These are phyloP conservation scores for Coleophoma crateriformis DNA, from an alignment of 2,329 filamentous ascomycete species.

Conservation along the genomic window DNA sequence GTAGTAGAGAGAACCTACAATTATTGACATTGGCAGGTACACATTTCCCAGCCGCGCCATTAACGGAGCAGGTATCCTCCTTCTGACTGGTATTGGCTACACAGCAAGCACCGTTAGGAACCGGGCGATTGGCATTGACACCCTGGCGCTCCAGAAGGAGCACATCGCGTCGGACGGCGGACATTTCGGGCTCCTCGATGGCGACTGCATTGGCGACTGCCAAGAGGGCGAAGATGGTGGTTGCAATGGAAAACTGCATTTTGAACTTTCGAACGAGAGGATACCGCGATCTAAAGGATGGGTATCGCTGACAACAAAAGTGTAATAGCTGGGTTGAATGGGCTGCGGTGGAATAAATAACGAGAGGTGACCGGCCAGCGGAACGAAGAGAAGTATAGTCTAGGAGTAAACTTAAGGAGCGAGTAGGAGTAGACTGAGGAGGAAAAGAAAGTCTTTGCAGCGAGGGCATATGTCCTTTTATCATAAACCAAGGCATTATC, in stretches of 20 bases:
- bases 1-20: conserved; percentile 20
- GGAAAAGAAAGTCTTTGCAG: no score
- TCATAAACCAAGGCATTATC: no score
- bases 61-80: conserved; percentile 30
- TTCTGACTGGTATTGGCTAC: conserved; percentile 29
- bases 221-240: conserved; percentile 24
- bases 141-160: conserved; percentile 13
- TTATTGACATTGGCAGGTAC: conserved; percentile 29
- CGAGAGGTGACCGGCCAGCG: no score
- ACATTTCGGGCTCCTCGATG: not conserved
- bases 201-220: conserved; percentile 10
- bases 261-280: conserved; percentile 6
- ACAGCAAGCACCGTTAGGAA: conserved; percentile 29
- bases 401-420: no score
- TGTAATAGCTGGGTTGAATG: no score
- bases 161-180: not conserved
- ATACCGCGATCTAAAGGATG: no score
- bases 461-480: no score
- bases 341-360: no score
- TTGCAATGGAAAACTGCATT: not conserved
- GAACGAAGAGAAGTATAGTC: no score
- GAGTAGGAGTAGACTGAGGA: no score
- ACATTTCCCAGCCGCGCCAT: conserved; percentile 28
- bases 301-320: no score
- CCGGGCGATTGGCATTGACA: conserved; percentile 27